Conservation (phyloP, 805 yeast genomes). For the Kodamaea jinghongensis region DNA sequence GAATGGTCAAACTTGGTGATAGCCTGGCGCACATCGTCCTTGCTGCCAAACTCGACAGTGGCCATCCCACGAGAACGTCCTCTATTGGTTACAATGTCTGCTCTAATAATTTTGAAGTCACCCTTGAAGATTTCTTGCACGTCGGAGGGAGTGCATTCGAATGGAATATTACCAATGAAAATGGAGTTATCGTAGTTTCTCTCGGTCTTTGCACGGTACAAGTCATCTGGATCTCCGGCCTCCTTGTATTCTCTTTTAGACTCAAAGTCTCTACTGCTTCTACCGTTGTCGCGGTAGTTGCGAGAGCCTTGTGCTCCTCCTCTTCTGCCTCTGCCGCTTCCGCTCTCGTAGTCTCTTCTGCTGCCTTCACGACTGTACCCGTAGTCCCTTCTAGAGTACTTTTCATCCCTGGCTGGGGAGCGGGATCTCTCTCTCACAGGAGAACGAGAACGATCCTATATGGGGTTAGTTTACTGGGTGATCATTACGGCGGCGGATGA, state of each 20-base stretch:
- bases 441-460: conserved; percentile 26
- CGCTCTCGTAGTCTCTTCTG: conserved; percentile 17
- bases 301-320: conserved; percentile 21
- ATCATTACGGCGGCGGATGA: background rate
- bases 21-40: conserved; percentile 67
- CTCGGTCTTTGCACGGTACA: conserved; percentile 32
- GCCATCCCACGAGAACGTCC: conserved; percentile 90
- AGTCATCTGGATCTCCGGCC: conserved; percentile 36
- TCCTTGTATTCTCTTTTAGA: conserved; percentile 20
- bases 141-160: conserved; percentile 56
- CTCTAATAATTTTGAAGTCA: conserved; percentile 56
- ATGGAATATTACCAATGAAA: conserved; percentile 74
- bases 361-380: conserved; percentile 27
- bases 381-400: conserved; percentile 28
- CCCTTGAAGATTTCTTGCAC: conserved; percentile 57
- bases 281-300: conserved; percentile 8
- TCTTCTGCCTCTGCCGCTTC: conserved; percentile 19
- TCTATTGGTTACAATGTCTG: conserved; percentile 75
- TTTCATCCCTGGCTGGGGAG: conserved; percentile 32
- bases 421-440: conserved; percentile 31
- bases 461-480: conserved; percentile 1
- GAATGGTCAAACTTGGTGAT: conserved; percentile 67
- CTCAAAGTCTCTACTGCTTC: conserved; percentile 13
- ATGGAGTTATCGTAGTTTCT: conserved; percentile 68
- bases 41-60: conserved; percentile 74